phyloP scores from a whole-genome alignment of 208 protist species.

The Leishmania arabica region DNA sequence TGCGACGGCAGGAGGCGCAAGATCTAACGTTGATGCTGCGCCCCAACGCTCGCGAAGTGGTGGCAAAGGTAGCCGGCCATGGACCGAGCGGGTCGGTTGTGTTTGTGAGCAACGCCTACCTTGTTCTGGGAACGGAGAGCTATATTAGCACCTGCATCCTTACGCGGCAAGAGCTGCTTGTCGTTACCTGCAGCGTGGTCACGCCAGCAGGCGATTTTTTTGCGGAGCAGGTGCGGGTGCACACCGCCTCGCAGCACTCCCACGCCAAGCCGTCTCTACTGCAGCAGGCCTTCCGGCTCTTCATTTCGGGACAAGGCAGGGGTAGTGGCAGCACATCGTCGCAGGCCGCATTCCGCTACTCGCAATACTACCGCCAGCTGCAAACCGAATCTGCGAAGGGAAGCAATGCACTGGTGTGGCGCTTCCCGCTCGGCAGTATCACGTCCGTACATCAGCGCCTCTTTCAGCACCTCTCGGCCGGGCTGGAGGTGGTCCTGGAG shows the following conservation, averaged over 20 bases:
- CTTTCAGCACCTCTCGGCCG: constrained; percentile 70
- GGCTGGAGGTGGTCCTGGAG: constrained; percentile 68
- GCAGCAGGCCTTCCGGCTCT: constrained; percentile 48
- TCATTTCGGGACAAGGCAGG: constrained; percentile 34
- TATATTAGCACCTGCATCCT: constrained; percentile 59
- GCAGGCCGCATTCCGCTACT: constrained; percentile 60
- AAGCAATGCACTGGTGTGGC: constrained; percentile 56
- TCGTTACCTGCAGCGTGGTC: constrained; percentile 66
- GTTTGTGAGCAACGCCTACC: constrained; percentile 70
- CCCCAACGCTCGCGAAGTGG: constrained; percentile 41
- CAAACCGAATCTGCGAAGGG: constrained; percentile 45
- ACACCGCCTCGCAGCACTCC: constrained; percentile 46
- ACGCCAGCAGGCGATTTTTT: constrained; percentile 64
- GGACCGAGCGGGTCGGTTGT: constrained; percentile 14
- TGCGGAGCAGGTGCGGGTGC: constrained; percentile 47
- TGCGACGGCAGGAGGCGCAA: constrained; percentile 19
- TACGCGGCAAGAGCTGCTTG: constrained; percentile 57
- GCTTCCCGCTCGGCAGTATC: constrained; percentile 50
- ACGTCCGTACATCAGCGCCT: constrained; percentile 54
- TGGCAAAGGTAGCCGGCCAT: constrained; percentile 49
- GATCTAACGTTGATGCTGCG: constrained; percentile 14
- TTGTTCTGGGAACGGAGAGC: constrained; percentile 54
- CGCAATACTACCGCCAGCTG: constrained; percentile 79
- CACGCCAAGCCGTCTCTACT: constrained; percentile 36
- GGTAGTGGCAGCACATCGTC: constrained; percentile 33